Conservation (phyloP, 768 basidiomycete genomes). For the Russula emetica region DNA sequence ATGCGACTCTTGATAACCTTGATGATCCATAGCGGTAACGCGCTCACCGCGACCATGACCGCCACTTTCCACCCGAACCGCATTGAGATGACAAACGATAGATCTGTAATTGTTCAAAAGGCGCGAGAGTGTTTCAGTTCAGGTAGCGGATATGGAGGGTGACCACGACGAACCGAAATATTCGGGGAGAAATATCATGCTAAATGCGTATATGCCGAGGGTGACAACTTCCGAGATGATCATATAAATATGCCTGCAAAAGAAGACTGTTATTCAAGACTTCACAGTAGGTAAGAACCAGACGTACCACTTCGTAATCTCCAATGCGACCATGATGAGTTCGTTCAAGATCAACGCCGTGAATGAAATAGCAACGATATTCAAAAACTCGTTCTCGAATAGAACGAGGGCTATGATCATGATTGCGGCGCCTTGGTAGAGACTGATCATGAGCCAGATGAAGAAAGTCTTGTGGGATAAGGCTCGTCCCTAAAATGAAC, state of each 20-base stretch:
- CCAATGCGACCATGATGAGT: slow-evolving; percentile 97
- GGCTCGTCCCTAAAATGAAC: slow-evolving; percentile 69
- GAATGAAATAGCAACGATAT: slow-evolving; percentile 98
- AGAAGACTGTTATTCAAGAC: background rate
- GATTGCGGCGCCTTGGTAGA: slow-evolving; percentile 98
- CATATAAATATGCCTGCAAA: slow-evolving; percentile 88
- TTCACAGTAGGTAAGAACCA: background rate
- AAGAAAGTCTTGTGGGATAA: slow-evolving; percentile 98
- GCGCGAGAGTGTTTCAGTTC: background rate
- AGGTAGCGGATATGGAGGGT: background rate
- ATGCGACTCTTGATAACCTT: slow-evolving; percentile 82
- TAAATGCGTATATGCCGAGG: slow-evolving; percentile 79
- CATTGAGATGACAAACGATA: slow-evolving; percentile 83
- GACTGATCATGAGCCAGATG: slow-evolving; percentile 93
- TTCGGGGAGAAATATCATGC: slow-evolving; percentile 90
- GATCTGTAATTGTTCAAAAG: slow-evolving; percentile 48
- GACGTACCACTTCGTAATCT: slow-evolving; percentile 89
- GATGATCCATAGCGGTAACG: slow-evolving; percentile 86
- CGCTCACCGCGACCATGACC: slow-evolving; percentile 91
- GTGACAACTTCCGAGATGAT: slow-evolving; percentile 87
- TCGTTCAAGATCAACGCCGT: slow-evolving; percentile 95
- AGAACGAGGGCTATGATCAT: slow-evolving; percentile 97
- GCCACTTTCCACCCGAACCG: slow-evolving; percentile 94
- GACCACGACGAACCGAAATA: slow-evolving; percentile 76
- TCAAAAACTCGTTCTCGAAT: slow-evolving; percentile 95